Conservation (phyloP, 192 early-diverging fungal genomes). For the Coemansia sp. region DNA sequence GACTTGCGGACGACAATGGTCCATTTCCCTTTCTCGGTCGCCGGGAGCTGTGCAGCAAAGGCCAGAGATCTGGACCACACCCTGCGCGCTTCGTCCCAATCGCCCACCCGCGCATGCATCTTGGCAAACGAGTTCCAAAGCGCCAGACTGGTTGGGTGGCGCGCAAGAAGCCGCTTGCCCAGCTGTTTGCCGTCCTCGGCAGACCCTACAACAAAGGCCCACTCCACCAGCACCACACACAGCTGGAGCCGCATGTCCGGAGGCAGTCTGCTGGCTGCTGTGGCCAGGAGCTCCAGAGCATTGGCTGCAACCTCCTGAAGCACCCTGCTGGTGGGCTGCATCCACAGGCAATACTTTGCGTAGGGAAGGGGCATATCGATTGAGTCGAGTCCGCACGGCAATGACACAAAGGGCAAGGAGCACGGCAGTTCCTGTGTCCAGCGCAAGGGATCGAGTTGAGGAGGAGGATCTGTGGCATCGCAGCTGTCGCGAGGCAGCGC, state of each 20-base stretch:
- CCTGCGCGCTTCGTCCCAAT: slow-evolving; percentile 30
- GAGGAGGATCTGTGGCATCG: slow-evolving; percentile 4
- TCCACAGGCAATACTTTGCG: slow-evolving; percentile 24
- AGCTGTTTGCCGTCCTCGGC: background rate
- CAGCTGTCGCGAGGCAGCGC: background rate
- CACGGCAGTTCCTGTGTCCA: background rate
- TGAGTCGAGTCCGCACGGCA: slow-evolving; percentile 30
- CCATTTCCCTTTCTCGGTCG: slow-evolving; percentile 13
- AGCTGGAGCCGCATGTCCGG: slow-evolving; percentile 3
- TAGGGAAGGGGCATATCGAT: slow-evolving; percentile 29
- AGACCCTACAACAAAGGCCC: slow-evolving; percentile 17
- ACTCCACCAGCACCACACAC: slow-evolving; percentile 19
- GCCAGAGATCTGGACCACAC: slow-evolving; percentile 26
- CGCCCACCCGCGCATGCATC: slow-evolving; percentile 24
- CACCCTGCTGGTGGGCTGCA: background rate
- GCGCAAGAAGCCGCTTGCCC: slow-evolving; percentile 12
- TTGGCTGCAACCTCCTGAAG: slow-evolving; percentile 10
- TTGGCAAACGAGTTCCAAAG: slow-evolving; percentile 44
- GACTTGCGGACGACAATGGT: slow-evolving; percentile 28
- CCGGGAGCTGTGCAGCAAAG: background rate
- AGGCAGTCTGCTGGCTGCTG: background rate
- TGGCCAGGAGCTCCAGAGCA: slow-evolving; percentile 9
- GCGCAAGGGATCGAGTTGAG: background rate
- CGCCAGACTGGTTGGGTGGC: slow-evolving; percentile 15
- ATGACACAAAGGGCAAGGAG: slow-evolving; percentile 22